Evolutionary conservation across 2,329 filamentous ascomycete species (phyloP), one percentile per base, ranked within the genome.

Genomic region (Colletotrichum sp.): DNA sequence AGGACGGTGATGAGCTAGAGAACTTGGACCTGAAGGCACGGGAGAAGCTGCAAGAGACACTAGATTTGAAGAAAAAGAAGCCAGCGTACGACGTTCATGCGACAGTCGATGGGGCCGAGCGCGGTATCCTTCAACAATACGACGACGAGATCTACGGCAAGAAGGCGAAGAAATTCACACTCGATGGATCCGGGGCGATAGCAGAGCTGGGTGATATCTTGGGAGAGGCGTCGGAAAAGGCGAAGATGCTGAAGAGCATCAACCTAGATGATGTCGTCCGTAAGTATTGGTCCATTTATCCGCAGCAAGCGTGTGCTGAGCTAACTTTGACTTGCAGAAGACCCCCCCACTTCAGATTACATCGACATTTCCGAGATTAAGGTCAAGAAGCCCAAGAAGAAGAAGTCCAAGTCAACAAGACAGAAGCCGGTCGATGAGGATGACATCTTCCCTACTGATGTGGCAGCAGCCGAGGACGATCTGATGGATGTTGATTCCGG

Each of bases 71-170:
- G 87, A 98, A 98, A 89, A 95, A 96, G 84, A 95, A 94, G 81
- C 93, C 94, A 1, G 93, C 92, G 2, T 99, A 99, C 83, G 95
- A 99, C 80, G 96, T 96, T 0, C 93, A 95, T 76, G 87, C 93
- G 38, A 68, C 71, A 43, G 93, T 94, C 59, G 90, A 92, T 32
- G 90, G 90, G 28, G 93, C 90, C 14, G 88, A 93, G 73, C 89
- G 89, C 21, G 90, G 90, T 7, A 92, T 99, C 28, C 86, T 99
- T 56, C 92, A 94, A 16, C 96, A 99, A 79, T 99, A 99, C 81
- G 97, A 98, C 80, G 97, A 98, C 78, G 96, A 98, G 81, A 97
- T 98, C 69, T 91, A 94, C 43, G 96, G 96, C 71, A 98, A 98
- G 85, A 97, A 97, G 86, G 88, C 90, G 71, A 98, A 97, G 82